These are phyloP conservation scores for Podospora tetraspora DNA, from an alignment of 495 filamentous ascomycete genomes.

Conservation along the genomic window DNA sequence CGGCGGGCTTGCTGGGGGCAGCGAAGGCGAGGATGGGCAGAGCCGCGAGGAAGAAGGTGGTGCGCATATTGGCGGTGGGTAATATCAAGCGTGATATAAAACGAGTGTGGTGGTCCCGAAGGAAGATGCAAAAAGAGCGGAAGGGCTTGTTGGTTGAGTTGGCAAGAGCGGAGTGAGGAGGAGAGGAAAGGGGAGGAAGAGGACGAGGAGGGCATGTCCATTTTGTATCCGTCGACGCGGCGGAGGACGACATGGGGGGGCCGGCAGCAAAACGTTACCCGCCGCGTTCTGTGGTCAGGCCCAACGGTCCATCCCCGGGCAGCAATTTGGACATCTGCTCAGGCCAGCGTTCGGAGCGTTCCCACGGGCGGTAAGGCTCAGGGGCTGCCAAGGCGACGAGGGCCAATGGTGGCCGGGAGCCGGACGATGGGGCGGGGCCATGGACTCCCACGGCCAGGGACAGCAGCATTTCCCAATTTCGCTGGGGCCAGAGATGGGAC, in stretches of 20 bases:
- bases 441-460: slow-evolving; percentile 2
- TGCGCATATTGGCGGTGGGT: slow-evolving; percentile 10
- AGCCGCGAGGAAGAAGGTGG: slow-evolving; percentile 15
- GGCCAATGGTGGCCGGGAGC: slow-evolving; percentile 4
- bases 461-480: slow-evolving; percentile 11
- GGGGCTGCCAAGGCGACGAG: slow-evolving; percentile 1
- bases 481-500: not conserved
- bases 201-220: not conserved
- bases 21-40: slow-evolving; percentile 16
- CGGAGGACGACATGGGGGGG: no score
- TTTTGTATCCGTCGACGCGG: not conserved
- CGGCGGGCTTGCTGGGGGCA: not conserved
- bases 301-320: no score
- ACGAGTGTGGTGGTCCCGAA: slow-evolving; percentile 18
- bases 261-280: not conserved
- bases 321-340: not conserved
- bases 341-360: not conserved
- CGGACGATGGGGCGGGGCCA: not conserved
- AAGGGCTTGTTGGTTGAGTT: slow-evolving; percentile 5
- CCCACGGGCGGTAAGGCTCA: slow-evolving; percentile 9
- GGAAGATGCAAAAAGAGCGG: slow-evolving; percentile 10
- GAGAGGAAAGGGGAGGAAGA: not conserved
- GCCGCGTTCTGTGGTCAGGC: no score
- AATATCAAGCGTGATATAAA: slow-evolving; percentile 9
- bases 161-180: slow-evolving; percentile 7